Evolutionary conservation across 305 asterid genomes (phyloP), one percentile per base, ranked within the genome.

Genomic region (Plantago coronopus): DNA sequence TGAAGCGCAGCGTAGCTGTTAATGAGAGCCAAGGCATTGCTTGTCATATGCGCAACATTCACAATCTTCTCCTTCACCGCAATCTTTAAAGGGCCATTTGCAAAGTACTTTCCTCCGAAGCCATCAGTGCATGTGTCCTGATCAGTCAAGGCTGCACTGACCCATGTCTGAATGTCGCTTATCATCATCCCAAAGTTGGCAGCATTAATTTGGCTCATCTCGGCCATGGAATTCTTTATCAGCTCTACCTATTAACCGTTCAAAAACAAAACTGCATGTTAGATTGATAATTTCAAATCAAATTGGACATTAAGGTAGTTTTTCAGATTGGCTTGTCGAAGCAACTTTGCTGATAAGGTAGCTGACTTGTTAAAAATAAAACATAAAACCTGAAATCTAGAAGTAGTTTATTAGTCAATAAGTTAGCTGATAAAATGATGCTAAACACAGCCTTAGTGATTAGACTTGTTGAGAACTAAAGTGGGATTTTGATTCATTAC

Each of bases 61-160:
- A 80, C 21, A 25, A 88, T 72, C 62, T 20, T 42, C 31, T 38
- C 54, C 46, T 85, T 69, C 11, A 84, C 83, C 1, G 70, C 80
- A 16, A 67, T 22, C 71, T 76, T 78, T 2, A 67, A 54, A 22
- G 72, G 64, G 2, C 84, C 87, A 54, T 62, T 70, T 77, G 69
- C 63, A 0, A 22, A 44, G 17, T 51, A 51, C 48, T 77, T 78
- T 10, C 89, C 89, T 42, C 74, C 66, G 49, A 85, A 88, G 16
- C 93, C 93, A 0, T 85, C 93, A 42, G 66, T 75, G 71, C 95
- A 88, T 0, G 96, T 85, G 37, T 88, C 88, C 17, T 80, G 85
- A n/a, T 88, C 78, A 0, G 95, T 88, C 78, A 88, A 46, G 57
- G 95, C 88, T 29, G 89, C 89, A 70, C 96, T 88, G 0, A 88